phyloP scores from a whole-genome alignment of 108 stramenopile species.

The Cylindrotheca closterium region DNA sequence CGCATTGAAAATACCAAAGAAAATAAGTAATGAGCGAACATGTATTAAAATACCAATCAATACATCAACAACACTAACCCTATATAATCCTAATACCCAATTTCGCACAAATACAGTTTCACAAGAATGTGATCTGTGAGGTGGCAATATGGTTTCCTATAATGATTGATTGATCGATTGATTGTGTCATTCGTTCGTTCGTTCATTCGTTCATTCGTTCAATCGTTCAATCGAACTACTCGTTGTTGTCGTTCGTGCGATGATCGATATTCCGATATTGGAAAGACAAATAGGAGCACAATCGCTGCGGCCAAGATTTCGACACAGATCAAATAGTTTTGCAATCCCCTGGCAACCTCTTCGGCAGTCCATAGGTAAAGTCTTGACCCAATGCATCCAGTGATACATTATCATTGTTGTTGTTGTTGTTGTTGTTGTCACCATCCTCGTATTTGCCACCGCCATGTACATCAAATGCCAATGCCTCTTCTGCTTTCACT shows the following conservation, averaged over 20 bases:
- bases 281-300: slow-evolving; percentile 93
- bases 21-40: no score
- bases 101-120: not conserved
- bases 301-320: slow-evolving; percentile 96
- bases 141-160: slow-evolving; percentile 43
- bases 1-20: no score
- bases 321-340: slow-evolving; percentile 96
- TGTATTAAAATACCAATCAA: no score
- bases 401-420: slow-evolving; percentile 46
- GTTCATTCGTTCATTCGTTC: slow-evolving; percentile 30
- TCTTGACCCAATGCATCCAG: slow-evolving; percentile 27
- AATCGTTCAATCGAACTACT: slow-evolving; percentile 33
- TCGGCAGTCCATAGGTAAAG: slow-evolving; percentile 83
- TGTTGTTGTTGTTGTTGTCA: slow-evolving; percentile 38
- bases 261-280: slow-evolving; percentile 85
- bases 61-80: no score
- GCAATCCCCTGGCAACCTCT: slow-evolving; percentile 93
- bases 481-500: slow-evolving; percentile 18
- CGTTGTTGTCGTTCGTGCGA: slow-evolving; percentile 60
- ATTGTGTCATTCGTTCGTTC: slow-evolving; percentile 31
- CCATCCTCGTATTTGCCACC: slow-evolving; percentile 67
- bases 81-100: slow-evolving; percentile 24
- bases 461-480: slow-evolving; percentile 20
- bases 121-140: no score
- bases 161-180: slow-evolving; percentile 43